These are phyloP conservation scores for Floccularia luteovirens DNA, from an alignment of 768 basidiomycete species.

Conservation along the genomic window DNA sequence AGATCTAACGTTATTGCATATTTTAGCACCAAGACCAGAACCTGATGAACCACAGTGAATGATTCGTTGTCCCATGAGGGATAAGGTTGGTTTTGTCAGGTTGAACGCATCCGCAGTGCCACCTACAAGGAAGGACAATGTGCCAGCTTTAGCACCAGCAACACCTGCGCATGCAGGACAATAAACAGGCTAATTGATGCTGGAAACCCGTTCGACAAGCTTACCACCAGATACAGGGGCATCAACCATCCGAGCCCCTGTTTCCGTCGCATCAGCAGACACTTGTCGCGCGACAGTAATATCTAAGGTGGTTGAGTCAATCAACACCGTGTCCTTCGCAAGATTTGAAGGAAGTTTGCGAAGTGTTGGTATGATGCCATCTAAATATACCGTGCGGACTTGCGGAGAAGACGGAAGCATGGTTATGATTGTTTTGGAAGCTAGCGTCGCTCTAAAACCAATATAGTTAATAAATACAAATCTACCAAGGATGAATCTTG, in stretches of 20 bases:
- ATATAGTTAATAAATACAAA: conserved; percentile 1
- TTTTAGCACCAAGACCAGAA: conserved; percentile 80
- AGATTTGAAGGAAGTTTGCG: conserved; percentile 32
- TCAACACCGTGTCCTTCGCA: conserved; percentile 48
- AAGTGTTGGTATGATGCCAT: conserved; percentile 63
- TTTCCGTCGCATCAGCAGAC: conserved; percentile 38
- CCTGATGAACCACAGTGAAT: conserved; percentile 83
- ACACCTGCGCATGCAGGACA: too few relatives aligned
- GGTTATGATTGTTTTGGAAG: conserved; percentile 67
- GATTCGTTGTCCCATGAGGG: conserved; percentile 73
- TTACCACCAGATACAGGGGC: conserved; percentile 91
- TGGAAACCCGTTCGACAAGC: conserved; percentile 10
- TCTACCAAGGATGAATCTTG: conserved; percentile 2
- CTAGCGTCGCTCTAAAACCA: conserved; percentile 47
- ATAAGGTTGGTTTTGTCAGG: conserved; percentile 50
- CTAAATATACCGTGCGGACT: conserved; percentile 67
- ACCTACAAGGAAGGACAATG: conserved; percentile 89
- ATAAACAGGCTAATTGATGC: conserved; percentile 1
- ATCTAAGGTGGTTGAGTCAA: conserved; percentile 91
- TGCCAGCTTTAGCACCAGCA: conserved; percentile 79
- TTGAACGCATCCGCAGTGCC: conserved; percentile 55
- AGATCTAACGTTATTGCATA: conserved; percentile 80
- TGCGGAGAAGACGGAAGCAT: conserved; percentile 93
- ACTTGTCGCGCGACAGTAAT: conserved; percentile 66
- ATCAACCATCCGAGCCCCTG: conserved; percentile 77